Percentiles rank a stretch among this genome's conserved stretches.
phyloP scores from a whole-genome alignment of 208 protist genomes.

The Wallacemonas sp. region DNA sequence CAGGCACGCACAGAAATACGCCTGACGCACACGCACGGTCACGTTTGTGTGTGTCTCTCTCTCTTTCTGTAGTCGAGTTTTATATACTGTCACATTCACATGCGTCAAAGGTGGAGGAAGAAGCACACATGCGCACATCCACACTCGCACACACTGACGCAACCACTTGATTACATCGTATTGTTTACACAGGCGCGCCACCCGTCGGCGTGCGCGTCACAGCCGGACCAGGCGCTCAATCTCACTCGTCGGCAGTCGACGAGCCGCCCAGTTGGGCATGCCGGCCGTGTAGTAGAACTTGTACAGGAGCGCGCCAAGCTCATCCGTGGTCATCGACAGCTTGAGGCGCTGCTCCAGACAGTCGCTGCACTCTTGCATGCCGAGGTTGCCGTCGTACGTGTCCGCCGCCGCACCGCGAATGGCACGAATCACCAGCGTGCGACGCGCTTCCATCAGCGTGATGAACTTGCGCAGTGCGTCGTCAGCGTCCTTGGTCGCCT shows the following conservation, averaged over 20 bases:
- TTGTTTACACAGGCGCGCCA: neutral
- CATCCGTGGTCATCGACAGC: slow-evolving; percentile 60
- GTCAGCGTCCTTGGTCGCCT: slow-evolving; percentile 44
- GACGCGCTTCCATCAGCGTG: slow-evolving; percentile 66
- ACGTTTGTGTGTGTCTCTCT: no score
- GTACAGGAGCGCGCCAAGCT: slow-evolving; percentile 80
- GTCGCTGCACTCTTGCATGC: slow-evolving; percentile 70
- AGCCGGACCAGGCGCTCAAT: slow-evolving; percentile 60
- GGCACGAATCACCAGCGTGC: slow-evolving; percentile 71
- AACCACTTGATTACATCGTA: no score
- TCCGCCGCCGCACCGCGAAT: slow-evolving; percentile 53
- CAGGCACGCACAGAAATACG: no score
- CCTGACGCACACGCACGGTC: no score
- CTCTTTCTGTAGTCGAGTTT: no score
- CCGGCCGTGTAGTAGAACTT: slow-evolving; percentile 77
- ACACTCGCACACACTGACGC: no score
- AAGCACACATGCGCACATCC: no score
- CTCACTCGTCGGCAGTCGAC: slow-evolving; percentile 68
- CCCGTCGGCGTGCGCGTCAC: slow-evolving; percentile 20
- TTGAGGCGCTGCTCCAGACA: slow-evolving; percentile 60
- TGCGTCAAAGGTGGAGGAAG: no score
- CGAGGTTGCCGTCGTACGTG: slow-evolving; percentile 79
- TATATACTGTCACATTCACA: no score
- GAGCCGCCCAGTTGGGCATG: slow-evolving; percentile 58
- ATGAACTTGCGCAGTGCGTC: slow-evolving; percentile 75